phyloP scores from a whole-genome alignment of 306 rosid genomes.

The Quercus gilva region DNA sequence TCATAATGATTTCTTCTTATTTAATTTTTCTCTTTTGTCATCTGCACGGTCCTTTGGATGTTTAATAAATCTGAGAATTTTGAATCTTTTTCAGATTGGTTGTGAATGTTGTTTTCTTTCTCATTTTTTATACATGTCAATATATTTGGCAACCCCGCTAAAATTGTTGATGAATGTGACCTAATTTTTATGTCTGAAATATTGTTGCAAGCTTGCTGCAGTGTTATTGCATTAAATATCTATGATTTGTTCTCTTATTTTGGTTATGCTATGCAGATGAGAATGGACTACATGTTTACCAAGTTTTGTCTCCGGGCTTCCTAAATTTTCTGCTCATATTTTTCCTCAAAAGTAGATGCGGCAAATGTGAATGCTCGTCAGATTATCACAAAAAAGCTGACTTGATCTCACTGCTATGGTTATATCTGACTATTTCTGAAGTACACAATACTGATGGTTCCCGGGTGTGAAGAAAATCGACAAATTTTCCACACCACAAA shows the following conservation, averaged over 20 bases:
- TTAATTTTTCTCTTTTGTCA: neutral
- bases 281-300: neutral
- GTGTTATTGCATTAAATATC: neutral
- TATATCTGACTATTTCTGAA: neutral
- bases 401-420: neutral
- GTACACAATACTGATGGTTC: neutral
- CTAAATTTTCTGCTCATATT: constrained; percentile 6
- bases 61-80: neutral
- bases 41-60: neutral
- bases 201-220: neutral
- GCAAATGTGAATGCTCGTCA: neutral
- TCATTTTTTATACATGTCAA: neutral
- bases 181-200: neutral
- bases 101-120: neutral
- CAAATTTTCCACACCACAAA: neutral
- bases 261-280: constrained; percentile 8
- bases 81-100: neutral
- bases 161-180: neutral
- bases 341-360: neutral
- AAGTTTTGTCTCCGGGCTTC: constrained; percentile 9
- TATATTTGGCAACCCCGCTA: neutral
- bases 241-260: neutral
- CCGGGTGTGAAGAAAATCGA: neutral
- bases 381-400: neutral
- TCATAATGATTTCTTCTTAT: neutral